Evolutionary conservation across 805 yeast genomes (phyloP).

Genomic region (Zygosaccharomyces siamensis): DNA sequence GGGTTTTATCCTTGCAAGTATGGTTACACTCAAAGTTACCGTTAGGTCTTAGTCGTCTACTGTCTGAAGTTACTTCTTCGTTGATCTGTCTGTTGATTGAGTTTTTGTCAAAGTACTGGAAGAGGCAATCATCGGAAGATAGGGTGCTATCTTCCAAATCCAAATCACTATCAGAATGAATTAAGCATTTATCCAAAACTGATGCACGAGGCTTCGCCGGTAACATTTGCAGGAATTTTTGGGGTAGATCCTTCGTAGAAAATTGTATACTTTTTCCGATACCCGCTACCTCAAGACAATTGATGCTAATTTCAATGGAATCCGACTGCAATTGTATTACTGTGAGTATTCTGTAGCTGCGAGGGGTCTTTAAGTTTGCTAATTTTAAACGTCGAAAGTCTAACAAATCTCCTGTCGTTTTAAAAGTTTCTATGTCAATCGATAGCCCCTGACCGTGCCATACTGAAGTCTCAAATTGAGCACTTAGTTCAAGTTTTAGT

Average conservation of each 20-base stretch:
- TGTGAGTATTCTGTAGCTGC: slow-evolving; percentile 29
- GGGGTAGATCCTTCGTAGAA: slow-evolving; percentile 9
- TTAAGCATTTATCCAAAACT: slow-evolving; percentile 9
- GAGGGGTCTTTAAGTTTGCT: slow-evolving; percentile 24
- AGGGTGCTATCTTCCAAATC: slow-evolving; percentile 18
- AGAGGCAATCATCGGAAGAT: slow-evolving; percentile 29
- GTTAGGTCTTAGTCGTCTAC: slow-evolving; percentile 20
- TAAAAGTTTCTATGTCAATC: slow-evolving; percentile 31
- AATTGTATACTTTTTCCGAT: slow-evolving; percentile 15
- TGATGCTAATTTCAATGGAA: slow-evolving; percentile 29
- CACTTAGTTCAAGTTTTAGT: slow-evolving; percentile 25
- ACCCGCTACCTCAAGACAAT: slow-evolving; percentile 41
- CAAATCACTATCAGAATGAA: slow-evolving; percentile 2
- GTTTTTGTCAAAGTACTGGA: slow-evolving; percentile 16
- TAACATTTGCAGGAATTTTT: neutral
- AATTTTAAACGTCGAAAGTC: slow-evolving; percentile 42
- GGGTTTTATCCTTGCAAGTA: slow-evolving; percentile 36
- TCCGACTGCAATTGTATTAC: slow-evolving; percentile 20
- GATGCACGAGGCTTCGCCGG: neutral
- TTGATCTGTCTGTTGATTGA: neutral
- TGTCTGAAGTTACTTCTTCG: slow-evolving; percentile 3
- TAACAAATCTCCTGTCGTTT: slow-evolving; percentile 35
- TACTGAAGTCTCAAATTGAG: slow-evolving; percentile 14
- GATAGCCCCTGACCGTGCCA: slow-evolving; percentile 38
- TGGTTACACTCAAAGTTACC: slow-evolving; percentile 41